Evolutionary conservation across 2,329 filamentous ascomycete species (phyloP).

Genomic region (Zasmidium angulare): DNA sequence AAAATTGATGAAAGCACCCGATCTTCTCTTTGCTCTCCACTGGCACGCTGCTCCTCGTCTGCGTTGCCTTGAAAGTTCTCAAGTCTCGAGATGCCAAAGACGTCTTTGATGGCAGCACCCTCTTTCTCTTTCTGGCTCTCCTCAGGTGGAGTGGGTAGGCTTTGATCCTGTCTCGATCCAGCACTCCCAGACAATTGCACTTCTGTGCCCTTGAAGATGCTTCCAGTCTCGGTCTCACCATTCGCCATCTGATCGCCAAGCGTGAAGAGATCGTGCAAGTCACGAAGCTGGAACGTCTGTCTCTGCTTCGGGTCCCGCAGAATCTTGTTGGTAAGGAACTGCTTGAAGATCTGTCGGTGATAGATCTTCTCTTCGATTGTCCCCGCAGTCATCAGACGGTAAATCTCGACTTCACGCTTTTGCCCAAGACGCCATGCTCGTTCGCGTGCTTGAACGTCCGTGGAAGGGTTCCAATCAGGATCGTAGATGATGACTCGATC

Average conservation of each 20-base stretch:
- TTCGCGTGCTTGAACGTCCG: conserved; percentile 91
- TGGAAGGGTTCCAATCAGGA: conserved; percentile 98
- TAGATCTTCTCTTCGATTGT: conserved; percentile 99
- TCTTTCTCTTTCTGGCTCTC: conserved; percentile 25
- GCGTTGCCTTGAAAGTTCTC: conserved; percentile 42
- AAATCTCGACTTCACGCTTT: conserved; percentile 92
- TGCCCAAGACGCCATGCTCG: conserved; percentile 94
- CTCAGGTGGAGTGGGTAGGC: conserved; percentile 29
- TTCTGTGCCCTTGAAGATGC: conserved; percentile 84
- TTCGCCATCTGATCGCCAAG: conserved; percentile 62
- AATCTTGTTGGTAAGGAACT: conserved; percentile 95
- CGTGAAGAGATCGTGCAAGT: conserved; percentile 89
- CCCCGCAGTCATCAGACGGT: conserved; percentile 94
- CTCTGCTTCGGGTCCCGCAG: conserved; percentile 90
- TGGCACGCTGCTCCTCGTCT: conserved; percentile 26
- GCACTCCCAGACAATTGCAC: conserved; percentile 57
- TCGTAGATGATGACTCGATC: conserved; percentile 98
- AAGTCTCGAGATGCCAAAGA: conserved; percentile 45
- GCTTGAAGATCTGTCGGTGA: conserved; percentile 97
- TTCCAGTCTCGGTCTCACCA: conserved; percentile 76
- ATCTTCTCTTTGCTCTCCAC: conserved; percentile 54
- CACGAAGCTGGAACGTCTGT: conserved; percentile 83
- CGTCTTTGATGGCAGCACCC: conserved; percentile 25
- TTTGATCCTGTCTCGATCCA: conserved; percentile 27
- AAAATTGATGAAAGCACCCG: conserved; percentile 89